phyloP scores from a whole-genome alignment of 2,329 filamentous ascomycete genomes.

The Neofusicoccum laricinum region DNA sequence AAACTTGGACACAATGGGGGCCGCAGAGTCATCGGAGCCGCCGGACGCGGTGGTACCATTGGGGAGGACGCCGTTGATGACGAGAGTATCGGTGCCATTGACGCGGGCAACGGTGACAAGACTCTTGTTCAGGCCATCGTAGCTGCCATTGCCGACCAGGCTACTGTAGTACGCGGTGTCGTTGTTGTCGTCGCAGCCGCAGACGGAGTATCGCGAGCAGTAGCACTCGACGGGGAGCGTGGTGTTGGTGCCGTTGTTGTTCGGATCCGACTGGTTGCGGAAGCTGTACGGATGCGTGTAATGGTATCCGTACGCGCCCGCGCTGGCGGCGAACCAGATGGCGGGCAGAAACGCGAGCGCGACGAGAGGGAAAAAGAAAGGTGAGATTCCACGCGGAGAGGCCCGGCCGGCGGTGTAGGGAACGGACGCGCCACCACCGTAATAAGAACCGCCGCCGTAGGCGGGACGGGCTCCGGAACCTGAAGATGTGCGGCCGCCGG shows the following conservation, averaged over 20 bases:
- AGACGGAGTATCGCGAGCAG: constrained; percentile 57
- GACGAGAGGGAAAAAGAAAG: constrained; percentile 48
- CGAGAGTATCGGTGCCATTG: constrained; percentile 61
- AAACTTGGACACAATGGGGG: background rate
- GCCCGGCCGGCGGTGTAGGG: constrained; percentile 60
- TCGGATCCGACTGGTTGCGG: constrained; percentile 47
- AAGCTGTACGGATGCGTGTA: constrained; percentile 58
- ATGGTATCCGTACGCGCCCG: constrained; percentile 58
- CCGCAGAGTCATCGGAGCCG: constrained; percentile 28
- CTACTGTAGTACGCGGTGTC: constrained; percentile 56
- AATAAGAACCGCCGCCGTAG: constrained; percentile 64
- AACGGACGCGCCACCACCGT: constrained; percentile 56
- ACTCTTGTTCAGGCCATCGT: constrained; percentile 57
- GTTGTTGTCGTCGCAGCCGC: constrained; percentile 68
- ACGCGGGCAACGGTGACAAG: constrained; percentile 61
- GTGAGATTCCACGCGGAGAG: constrained; percentile 50
- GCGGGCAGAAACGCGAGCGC: constrained; percentile 60
- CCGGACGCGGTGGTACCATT: constrained; percentile 51
- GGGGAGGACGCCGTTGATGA: constrained; percentile 73
- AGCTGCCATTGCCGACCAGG: constrained; percentile 57
- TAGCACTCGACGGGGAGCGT: constrained; percentile 60
- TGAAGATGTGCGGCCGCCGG: constrained; percentile 46
- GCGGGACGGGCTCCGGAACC: constrained; percentile 57
- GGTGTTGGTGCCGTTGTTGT: constrained; percentile 51
- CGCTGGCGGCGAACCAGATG: constrained; percentile 49